Evolutionary conservation across 345 rosid species (phyloP), one percentile per base, ranked within the genome.

Genomic region (Isatis tinctoria): DNA sequence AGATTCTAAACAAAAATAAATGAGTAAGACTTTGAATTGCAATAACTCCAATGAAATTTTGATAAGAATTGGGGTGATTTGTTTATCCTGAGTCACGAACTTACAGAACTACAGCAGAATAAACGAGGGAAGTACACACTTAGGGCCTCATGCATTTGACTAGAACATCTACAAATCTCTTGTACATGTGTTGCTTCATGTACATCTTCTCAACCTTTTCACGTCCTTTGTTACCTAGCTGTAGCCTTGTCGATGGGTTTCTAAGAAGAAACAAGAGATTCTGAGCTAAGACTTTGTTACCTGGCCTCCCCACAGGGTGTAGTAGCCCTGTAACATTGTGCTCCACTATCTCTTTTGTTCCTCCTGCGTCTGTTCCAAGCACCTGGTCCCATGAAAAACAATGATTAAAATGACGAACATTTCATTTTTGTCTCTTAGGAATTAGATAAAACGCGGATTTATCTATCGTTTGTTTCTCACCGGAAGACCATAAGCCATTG

Each of bases 401-500:
- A 8, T 63, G 16, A 57, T 64, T 56, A 64, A 30, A 6, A 57
- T 63, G 30, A 20, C 2, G 1, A 47, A 28, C 41, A 61, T 43
- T 44, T 18, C 51, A 67, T 30, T 49, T 43, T 60, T 4, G 22
- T 74, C 24, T 35, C 72, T 35, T 5, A 6, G 2, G 26, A 33
- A 17, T 59, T 17, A 20, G 20, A 8, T n/a, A n/a, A 57, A 6
- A 35, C 51, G 47, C 5, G 6, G 18, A 47, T 61, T 12, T 13
- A 53, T 61, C 20, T 10, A 22, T 22, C 24, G n/a, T 63, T 64
- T 64, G 54, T 70, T 70, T 58, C 80, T 83, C 67, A 94, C 96
- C 95, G 98, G 97, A 77, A 94, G 90, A 71, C 96, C 93, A 63
- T 90, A 94, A 2, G 96, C 93, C 98, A 91, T 94, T 67, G 98